Evolutionary conservation across 257 asterid species (phyloP).

Genomic region (Solanum ossicruentum): DNA sequence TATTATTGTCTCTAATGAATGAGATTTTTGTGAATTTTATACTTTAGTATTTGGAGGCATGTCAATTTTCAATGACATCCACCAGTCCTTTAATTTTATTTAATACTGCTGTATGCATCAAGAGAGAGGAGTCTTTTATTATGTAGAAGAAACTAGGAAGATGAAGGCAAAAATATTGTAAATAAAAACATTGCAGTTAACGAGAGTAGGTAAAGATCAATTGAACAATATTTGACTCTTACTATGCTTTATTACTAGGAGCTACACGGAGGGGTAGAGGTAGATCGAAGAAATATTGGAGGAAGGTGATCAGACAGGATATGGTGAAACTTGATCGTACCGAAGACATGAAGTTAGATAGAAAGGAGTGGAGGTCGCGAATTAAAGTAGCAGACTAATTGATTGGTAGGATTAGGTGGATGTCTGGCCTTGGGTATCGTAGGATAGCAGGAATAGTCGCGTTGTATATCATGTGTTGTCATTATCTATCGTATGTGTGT

Average conservation of each 20-base stretch:
- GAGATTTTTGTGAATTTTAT: not conserved
- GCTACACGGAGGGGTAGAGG: no score
- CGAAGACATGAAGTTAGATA: no score
- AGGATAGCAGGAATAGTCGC: no score
- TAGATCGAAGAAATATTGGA: no score
- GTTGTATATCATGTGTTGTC: no score
- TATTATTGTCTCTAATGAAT: not conserved
- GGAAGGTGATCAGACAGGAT: no score
- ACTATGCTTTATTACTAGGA: not conserved
- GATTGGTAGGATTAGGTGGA: no score
- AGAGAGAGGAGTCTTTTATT: not conserved
- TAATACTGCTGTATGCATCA: conserved; percentile 1
- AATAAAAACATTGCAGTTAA: not conserved
- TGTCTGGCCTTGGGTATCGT: no score
- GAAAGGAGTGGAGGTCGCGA: no score
- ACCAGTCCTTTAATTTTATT: not conserved
- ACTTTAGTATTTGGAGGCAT: not conserved
- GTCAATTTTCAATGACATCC: not conserved
- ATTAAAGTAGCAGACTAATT: no score
- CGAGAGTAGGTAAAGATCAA: not conserved
- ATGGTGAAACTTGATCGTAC: no score
- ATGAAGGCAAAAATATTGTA: not conserved
- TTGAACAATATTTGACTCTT: not conserved
- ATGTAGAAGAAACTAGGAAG: not conserved
- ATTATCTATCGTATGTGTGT: no score